Conservation (phyloP, 495 filamentous ascomycete genomes). For the Opeltia flavorubescens region DNA sequence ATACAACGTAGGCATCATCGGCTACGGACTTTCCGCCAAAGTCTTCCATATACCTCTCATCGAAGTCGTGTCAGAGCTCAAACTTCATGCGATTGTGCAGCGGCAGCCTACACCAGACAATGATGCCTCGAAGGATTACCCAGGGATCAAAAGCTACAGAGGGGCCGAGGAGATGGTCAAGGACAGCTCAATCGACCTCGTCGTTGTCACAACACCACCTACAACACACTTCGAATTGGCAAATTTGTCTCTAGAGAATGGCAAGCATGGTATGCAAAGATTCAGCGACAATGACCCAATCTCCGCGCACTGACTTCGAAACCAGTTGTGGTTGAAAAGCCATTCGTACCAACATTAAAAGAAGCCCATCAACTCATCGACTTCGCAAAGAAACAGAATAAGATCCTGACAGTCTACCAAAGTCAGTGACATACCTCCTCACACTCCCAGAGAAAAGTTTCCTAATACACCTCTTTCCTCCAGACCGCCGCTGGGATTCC, state of each 20-base stretch:
- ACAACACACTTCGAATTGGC: slow-evolving; percentile 56
- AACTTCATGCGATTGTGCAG: slow-evolving; percentile 67
- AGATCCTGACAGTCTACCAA: slow-evolving; percentile 68
- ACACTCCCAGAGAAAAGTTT: background rate
- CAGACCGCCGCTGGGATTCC: slow-evolving; percentile 64
- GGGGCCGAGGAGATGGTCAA: slow-evolving; percentile 46
- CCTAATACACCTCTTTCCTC: slow-evolving; percentile 4
- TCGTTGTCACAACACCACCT: slow-evolving; percentile 64
- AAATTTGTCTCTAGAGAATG: slow-evolving; percentile 51
- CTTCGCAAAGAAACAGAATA: slow-evolving; percentile 46
- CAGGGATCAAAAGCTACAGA: slow-evolving; percentile 48
- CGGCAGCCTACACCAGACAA: slow-evolving; percentile 51
- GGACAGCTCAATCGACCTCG: slow-evolving; percentile 52
- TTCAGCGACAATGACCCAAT: background rate
- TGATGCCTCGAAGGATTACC: slow-evolving; percentile 53
- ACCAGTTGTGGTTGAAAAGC: slow-evolving; percentile 71
- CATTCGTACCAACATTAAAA: slow-evolving; percentile 57
- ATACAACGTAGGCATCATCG: slow-evolving; percentile 46
- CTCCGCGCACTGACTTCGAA: background rate
- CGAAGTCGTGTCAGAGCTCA: slow-evolving; percentile 44
- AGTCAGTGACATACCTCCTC: slow-evolving; percentile 29
- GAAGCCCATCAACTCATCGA: slow-evolving; percentile 59
- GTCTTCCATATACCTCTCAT: slow-evolving; percentile 87
- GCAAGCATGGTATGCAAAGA: slow-evolving; percentile 50
- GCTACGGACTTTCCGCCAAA: slow-evolving; percentile 72